A percentile compares a stretch with the other conserved stretches of the same genome.
Conservation (phyloP, 169 alveolate species). For the Perkinsus olseni region DNA sequence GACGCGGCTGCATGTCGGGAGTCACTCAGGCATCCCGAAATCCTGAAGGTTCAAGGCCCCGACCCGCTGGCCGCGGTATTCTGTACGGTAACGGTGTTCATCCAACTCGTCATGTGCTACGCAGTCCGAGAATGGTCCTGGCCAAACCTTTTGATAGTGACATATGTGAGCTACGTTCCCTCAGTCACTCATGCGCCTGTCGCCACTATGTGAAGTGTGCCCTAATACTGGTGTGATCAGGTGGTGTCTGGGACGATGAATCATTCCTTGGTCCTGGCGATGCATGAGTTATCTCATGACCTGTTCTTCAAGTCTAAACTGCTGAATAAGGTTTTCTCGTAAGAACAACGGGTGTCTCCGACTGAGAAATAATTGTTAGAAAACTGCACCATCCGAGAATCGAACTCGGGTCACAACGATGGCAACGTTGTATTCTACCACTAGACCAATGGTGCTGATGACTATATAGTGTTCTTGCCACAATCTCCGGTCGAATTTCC, state of each 20-base stretch:
- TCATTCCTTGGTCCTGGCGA: constrained; percentile 42
- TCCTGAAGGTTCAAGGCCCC: constrained; percentile 25
- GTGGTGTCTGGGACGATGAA: constrained; percentile 39
- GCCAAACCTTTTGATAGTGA: constrained; percentile 12
- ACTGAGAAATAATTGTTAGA: neutral
- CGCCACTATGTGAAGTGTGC: too few relatives aligned
- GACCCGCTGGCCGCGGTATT: constrained; percentile 23
- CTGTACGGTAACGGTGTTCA: constrained; percentile 3
- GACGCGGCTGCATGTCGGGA: neutral
- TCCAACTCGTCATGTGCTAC: constrained; percentile 8
- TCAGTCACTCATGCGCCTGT: constrained; percentile 21
- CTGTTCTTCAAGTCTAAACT: constrained; percentile 29
- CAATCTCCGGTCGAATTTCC: neutral
- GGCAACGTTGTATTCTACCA: neutral
- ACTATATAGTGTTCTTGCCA: neutral
- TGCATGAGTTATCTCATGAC: constrained; percentile 56
- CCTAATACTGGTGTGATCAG: neutral
- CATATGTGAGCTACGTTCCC: constrained; percentile 20
- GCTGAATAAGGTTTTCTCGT: constrained; percentile 30
- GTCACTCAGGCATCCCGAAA: constrained; percentile 26
- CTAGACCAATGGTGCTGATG: neutral
- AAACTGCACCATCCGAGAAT: neutral
- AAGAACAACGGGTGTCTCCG: neutral
- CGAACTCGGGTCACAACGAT: neutral
- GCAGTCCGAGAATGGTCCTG: constrained; percentile 13